Conservation (phyloP, 2,329 filamentous ascomycete species). For the Alternaria consortialis region DNA sequence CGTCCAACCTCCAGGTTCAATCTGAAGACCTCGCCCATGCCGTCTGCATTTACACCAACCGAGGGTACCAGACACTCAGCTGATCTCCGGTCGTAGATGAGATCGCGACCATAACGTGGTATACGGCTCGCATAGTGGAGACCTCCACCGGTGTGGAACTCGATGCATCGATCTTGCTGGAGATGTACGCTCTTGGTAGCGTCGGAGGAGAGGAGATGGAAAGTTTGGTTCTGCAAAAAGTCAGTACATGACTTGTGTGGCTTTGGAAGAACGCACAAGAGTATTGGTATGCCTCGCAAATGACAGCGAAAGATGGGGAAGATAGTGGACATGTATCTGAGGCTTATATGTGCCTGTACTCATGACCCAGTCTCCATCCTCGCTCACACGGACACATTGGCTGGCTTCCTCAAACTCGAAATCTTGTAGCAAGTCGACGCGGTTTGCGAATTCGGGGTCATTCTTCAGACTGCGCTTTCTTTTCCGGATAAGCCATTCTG, state of each 20-base stretch:
- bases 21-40: conserved; percentile 89
- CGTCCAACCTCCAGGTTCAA: conserved; percentile 90
- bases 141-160: conserved; percentile 90
- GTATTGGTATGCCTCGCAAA: conserved; percentile 91
- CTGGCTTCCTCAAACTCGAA: conserved; percentile 98
- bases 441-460: conserved; percentile 90
- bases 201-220: conserved; percentile 85
- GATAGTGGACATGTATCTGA: conserved; percentile 94
- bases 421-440: conserved; percentile 93
- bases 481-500: conserved; percentile 92
- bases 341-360: conserved; percentile 56
- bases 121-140: conserved; percentile 90
- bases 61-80: conserved; percentile 88
- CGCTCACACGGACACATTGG: conserved; percentile 85
- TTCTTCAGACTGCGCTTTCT: conserved; percentile 88
- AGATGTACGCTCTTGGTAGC: conserved; percentile 95
- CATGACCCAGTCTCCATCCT: conserved; percentile 87
- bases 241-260: neutral
- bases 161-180: conserved; percentile 87
- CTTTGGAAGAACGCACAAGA: conserved; percentile 53
- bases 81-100: conserved; percentile 82
- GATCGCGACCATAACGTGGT: conserved; percentile 88
- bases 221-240: conserved; percentile 76
- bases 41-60: conserved; percentile 85
- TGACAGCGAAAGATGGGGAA: conserved; percentile 92